Conservation (phyloP, 805 yeast genomes). For the Yamadazyma phyllophila region DNA sequence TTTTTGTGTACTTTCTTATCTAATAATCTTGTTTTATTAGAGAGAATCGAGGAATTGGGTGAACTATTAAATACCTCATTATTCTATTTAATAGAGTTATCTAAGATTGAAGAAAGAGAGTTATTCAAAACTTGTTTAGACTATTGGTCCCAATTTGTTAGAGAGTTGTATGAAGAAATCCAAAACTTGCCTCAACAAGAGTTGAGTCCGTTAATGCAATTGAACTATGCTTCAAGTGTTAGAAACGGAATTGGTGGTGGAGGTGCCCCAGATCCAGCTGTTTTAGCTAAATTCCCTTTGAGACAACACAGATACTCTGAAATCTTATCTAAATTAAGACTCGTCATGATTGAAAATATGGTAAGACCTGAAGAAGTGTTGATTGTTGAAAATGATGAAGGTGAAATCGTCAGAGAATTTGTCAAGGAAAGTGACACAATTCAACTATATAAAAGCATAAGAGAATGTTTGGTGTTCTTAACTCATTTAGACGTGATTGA, state of each 20-base stretch:
- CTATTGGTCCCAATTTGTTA: slow-evolving; percentile 89
- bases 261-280: slow-evolving; percentile 85
- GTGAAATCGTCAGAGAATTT: slow-evolving; percentile 96
- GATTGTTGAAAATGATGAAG: slow-evolving; percentile 97
- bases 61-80: slow-evolving; percentile 71
- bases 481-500: slow-evolving; percentile 94
- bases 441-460: slow-evolving; percentile 89
- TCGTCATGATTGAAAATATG: slow-evolving; percentile 96
- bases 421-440: slow-evolving; percentile 97
- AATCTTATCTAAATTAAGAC: slow-evolving; percentile 76
- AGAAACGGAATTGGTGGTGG: slow-evolving; percentile 46
- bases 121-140: slow-evolving; percentile 93
- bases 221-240: slow-evolving; percentile 40
- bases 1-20: slow-evolving; percentile 81
- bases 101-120: slow-evolving; percentile 93
- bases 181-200: slow-evolving; percentile 74
- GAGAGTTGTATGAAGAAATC: slow-evolving; percentile 78
- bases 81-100: slow-evolving; percentile 75
- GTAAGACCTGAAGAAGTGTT: slow-evolving; percentile 98
- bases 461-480: slow-evolving; percentile 91
- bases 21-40: slow-evolving; percentile 66
- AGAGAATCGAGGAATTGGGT: slow-evolving; percentile 46
- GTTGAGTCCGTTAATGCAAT: slow-evolving; percentile 73
- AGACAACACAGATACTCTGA: slow-evolving; percentile 83
- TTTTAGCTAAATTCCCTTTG: slow-evolving; percentile 73